Percentiles rank a stretch among this genome's conserved stretches.
These are phyloP conservation scores for Gnomoniopsis sp. DNA, from an alignment of 2,329 filamentous ascomycete species.

Conservation along the genomic window DNA sequence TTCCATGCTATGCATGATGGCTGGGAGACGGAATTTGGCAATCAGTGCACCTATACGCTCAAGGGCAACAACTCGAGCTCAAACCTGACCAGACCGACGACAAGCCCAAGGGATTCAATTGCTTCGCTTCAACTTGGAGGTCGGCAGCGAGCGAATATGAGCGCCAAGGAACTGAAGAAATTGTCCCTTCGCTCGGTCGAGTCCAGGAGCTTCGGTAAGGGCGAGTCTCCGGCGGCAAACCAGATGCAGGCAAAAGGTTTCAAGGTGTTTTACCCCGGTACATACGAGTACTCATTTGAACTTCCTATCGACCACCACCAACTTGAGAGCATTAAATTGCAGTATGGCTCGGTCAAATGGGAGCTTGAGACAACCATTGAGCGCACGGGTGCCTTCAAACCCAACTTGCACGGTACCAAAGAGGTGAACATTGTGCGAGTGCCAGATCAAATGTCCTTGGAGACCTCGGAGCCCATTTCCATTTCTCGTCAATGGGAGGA, in stretches of 20 bases:
- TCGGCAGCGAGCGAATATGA: slow-evolving; percentile 30
- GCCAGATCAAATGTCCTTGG: slow-evolving; percentile 81
- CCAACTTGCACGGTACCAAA: slow-evolving; percentile 77
- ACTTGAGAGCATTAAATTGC: slow-evolving; percentile 83
- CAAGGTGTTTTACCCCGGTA: slow-evolving; percentile 76
- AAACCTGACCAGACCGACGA: slow-evolving; percentile 23
- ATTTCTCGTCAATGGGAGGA: slow-evolving; percentile 95
- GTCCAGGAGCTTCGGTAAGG: slow-evolving; percentile 80
- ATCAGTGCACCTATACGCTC: slow-evolving; percentile 55
- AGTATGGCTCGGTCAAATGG: slow-evolving; percentile 83
- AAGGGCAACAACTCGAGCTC: slow-evolving; percentile 35
- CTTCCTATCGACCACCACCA: slow-evolving; percentile 84
- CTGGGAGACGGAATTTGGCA: slow-evolving; percentile 61
- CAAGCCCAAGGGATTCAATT: slow-evolving; percentile 27
- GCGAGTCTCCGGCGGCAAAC: slow-evolving; percentile 65
- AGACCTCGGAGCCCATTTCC: slow-evolving; percentile 89
- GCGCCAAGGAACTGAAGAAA: slow-evolving; percentile 56
- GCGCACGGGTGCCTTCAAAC: slow-evolving; percentile 83
- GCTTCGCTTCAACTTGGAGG: slow-evolving; percentile 29
- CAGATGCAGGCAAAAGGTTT: slow-evolving; percentile 66
- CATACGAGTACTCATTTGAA: slow-evolving; percentile 72
- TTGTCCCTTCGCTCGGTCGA: slow-evolving; percentile 78
- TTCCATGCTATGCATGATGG: slow-evolving; percentile 73
- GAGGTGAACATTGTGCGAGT: slow-evolving; percentile 82
- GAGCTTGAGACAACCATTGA: slow-evolving; percentile 83